These are phyloP conservation scores for Ceratocystis albifundus DNA, from an alignment of 2,329 filamentous ascomycete species.

Conservation along the genomic window DNA sequence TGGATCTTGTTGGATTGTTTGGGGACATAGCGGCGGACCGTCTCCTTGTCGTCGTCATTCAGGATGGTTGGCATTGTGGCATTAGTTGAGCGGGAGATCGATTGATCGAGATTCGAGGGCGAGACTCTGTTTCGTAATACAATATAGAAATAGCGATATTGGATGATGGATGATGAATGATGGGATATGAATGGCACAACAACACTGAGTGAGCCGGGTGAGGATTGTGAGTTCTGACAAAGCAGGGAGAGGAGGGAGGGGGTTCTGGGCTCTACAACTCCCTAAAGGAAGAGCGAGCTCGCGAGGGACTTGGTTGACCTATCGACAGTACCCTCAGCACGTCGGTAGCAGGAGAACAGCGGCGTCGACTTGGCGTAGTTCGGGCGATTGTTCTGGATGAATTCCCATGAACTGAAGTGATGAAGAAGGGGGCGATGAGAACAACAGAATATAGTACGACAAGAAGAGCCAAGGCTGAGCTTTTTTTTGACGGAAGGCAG, in stretches of 20 bases:
- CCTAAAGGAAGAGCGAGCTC: neutral
- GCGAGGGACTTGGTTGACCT: neutral
- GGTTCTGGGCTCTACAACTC: neutral
- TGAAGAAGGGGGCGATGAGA: neutral
- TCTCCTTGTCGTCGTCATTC: slow-evolving; percentile 89
- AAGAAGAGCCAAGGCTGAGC: slow-evolving; percentile 1
- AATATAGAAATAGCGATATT: slow-evolving; percentile 7
- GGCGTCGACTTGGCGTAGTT: neutral
- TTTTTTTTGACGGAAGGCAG: slow-evolving; percentile 9
- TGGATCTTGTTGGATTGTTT: slow-evolving; percentile 96
- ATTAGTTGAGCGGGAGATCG: neutral
- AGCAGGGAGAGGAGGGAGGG: neutral
- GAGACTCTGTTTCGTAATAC: neutral
- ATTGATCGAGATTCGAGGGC: neutral
- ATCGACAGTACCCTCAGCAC: neutral
- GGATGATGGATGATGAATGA: neutral
- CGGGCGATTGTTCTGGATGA: neutral
- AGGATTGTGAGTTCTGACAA: neutral
- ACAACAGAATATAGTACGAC: neutral
- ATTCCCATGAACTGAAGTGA: neutral
- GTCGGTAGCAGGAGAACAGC: neutral
- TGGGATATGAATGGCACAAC: neutral
- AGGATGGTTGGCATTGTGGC: slow-evolving; percentile 32
- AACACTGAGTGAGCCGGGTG: neutral
- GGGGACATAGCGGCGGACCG: slow-evolving; percentile 84